Evolutionary conservation across 352 stramenopile species (phyloP).

Genomic region (Aphanomyces euteiches): DNA sequence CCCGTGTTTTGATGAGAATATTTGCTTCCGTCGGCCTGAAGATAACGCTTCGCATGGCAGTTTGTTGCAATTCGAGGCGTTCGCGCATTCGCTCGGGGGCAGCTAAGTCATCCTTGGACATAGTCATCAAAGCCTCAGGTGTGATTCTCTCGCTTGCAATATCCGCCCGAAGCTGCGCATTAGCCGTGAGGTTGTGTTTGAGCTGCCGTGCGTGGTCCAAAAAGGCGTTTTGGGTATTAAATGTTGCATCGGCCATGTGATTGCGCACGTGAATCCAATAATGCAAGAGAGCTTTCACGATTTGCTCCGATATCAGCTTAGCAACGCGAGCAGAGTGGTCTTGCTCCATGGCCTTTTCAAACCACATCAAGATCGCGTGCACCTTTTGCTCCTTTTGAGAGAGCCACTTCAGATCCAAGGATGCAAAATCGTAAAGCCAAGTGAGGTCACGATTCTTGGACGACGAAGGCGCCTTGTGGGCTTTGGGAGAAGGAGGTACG

Average conservation of each 20-base stretch:
- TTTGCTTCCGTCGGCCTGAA: background rate
- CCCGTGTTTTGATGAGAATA: slow-evolving; percentile 21
- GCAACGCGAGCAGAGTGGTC: background rate
- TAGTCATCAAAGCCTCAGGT: slow-evolving; percentile 10
- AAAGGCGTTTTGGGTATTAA: background rate
- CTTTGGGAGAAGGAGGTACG: background rate
- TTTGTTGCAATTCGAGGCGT: background rate
- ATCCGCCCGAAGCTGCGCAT: slow-evolving; percentile 1
- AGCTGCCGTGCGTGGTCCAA: slow-evolving; percentile 22
- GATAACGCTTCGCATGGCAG: slow-evolving; percentile 21
- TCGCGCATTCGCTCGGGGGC: background rate
- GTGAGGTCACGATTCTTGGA: background rate
- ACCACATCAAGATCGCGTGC: background rate
- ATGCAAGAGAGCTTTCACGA: slow-evolving; percentile 12
- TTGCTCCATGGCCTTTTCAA: background rate
- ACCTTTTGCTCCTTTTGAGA: slow-evolving; percentile 4
- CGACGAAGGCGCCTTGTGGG: background rate
- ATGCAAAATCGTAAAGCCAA: background rate
- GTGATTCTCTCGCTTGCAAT: background rate
- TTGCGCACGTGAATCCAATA: slow-evolving; percentile 2
- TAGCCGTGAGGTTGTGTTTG: background rate
- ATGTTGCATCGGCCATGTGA: background rate
- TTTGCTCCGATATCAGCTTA: background rate
- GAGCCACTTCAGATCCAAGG: slow-evolving; percentile 25
- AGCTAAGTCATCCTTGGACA: slow-evolving; percentile 24